phyloP scores from a whole-genome alignment of 169 alveolate genomes.

The Plasmodium blacklocki region DNA sequence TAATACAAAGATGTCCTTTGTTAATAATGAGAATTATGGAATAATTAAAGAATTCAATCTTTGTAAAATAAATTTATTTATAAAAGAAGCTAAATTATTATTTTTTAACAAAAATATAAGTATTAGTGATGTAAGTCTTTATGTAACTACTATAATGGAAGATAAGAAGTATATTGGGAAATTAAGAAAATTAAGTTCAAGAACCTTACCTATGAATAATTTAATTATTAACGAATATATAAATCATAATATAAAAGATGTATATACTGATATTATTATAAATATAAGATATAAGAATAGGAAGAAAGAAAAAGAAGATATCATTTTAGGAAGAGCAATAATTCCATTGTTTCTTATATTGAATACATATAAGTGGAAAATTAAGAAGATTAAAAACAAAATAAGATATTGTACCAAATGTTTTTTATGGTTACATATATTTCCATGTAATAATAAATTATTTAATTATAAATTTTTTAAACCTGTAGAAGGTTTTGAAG shows the following conservation, averaged over 20 bases:
- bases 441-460: slow-evolving; percentile 77
- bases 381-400: slow-evolving; percentile 45
- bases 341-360: slow-evolving; percentile 65
- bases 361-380: slow-evolving; percentile 58
- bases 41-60: slow-evolving; percentile 18
- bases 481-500: slow-evolving; percentile 83
- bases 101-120: slow-evolving; percentile 50
- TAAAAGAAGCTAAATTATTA: slow-evolving; percentile 63
- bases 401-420: slow-evolving; percentile 65
- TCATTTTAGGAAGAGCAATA: slow-evolving; percentile 52
- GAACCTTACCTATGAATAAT: slow-evolving; percentile 62
- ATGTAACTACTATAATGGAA: slow-evolving; percentile 53
- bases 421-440: slow-evolving; percentile 68
- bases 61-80: slow-evolving; percentile 42
- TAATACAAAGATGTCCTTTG: slow-evolving; percentile 11
- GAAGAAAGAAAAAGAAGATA: slow-evolving; percentile 60
- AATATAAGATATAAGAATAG: slow-evolving; percentile 48
- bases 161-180: slow-evolving; percentile 67
- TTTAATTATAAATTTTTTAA: slow-evolving; percentile 80
- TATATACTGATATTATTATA: slow-evolving; percentile 47
- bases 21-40: slow-evolving; percentile 7
- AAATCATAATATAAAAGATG: slow-evolving; percentile 50
- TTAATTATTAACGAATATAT: slow-evolving; percentile 59
- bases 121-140: slow-evolving; percentile 42
- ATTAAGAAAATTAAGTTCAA: slow-evolving; percentile 53